These are phyloP conservation scores for Thelonectria blattea DNA, from an alignment of 2,329 filamentous ascomycete species.

Conservation along the genomic window DNA sequence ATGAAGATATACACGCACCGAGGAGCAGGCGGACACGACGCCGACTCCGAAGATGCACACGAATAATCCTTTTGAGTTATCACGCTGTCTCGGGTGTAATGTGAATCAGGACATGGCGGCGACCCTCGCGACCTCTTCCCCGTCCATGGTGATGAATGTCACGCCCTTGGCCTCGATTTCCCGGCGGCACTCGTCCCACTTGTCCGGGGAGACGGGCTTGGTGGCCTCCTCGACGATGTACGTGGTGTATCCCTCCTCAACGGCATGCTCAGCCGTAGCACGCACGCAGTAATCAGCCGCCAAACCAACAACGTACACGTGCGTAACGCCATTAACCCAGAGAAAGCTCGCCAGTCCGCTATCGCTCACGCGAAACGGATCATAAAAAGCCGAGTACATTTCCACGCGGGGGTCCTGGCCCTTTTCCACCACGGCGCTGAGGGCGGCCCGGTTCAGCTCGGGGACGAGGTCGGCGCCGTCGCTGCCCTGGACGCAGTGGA, in stretches of 20 bases:
- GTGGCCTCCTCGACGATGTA: constrained; percentile 82
- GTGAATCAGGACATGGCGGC: constrained; percentile 19
- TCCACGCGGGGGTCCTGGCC: constrained; percentile 77
- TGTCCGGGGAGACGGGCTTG: constrained; percentile 68
- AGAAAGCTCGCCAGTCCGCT: constrained; percentile 68
- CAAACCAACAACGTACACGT: constrained; percentile 86
- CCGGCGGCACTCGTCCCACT: constrained; percentile 61
- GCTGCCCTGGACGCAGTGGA: constrained; percentile 82
- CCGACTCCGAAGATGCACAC: constrained; percentile 30
- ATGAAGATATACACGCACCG: constrained; percentile 22
- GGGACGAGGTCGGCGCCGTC: constrained; percentile 75
- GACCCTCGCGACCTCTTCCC: constrained; percentile 31
- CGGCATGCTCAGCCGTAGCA: constrained; percentile 79
- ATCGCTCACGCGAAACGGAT: constrained; percentile 72
- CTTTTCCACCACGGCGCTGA: constrained; percentile 79
- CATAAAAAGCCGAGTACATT: constrained; percentile 93
- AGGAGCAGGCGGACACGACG: constrained; percentile 23
- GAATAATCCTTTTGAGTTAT: constrained; percentile 18
- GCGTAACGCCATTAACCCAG: constrained; percentile 64
- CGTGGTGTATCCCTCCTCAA: constrained; percentile 75
- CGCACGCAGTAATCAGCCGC: constrained; percentile 92
- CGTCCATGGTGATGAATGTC: constrained; percentile 57
- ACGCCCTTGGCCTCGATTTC: constrained; percentile 67
- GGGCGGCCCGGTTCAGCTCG: constrained; percentile 65
- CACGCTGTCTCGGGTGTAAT: too few species aligned